phyloP scores from a whole-genome alignment of 2,329 filamentous ascomycete species.

The Aspergillus sp. region DNA sequence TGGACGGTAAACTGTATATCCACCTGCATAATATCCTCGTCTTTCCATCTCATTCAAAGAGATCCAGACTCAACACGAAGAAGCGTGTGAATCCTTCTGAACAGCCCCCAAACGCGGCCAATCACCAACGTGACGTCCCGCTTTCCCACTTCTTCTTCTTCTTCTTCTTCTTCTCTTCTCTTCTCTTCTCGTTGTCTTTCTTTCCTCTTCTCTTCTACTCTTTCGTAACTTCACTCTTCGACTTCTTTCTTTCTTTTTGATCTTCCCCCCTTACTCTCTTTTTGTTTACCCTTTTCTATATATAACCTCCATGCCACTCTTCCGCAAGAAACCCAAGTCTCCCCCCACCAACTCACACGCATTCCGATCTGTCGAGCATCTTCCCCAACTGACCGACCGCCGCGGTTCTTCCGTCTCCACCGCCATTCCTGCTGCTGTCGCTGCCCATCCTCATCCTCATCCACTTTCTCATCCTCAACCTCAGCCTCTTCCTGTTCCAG shows the following conservation, averaged over 20 bases:
- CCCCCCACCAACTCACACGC: constrained; percentile 15
- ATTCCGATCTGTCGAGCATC: constrained; percentile 23
- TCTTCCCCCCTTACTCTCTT: neutral
- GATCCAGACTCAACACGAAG: no score
- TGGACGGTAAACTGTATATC: no score
- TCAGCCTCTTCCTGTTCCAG: neutral
- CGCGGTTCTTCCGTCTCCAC: constrained; percentile 15
- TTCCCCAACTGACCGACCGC: constrained; percentile 6
- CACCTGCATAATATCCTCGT: no score
- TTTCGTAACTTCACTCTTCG: neutral
- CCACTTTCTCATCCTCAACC: neutral
- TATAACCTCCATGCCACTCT: constrained; percentile 24
- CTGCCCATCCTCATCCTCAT: neutral
- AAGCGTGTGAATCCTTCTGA: no score
- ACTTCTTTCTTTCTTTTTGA: neutral
- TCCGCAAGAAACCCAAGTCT: constrained; percentile 22
- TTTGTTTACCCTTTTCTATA: neutral
- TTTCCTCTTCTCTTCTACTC: neutral
- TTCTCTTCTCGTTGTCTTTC: neutral
- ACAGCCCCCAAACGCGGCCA: neutral
- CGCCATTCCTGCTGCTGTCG: constrained; percentile 1
- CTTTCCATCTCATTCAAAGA: no score
- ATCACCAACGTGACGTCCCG: constrained; percentile 1
- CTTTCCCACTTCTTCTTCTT: neutral
- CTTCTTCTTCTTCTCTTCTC: neutral